Evolutionary conservation across 129 eudicot genomes (phyloP).

Genomic region (Deinandra increscens): DNA sequence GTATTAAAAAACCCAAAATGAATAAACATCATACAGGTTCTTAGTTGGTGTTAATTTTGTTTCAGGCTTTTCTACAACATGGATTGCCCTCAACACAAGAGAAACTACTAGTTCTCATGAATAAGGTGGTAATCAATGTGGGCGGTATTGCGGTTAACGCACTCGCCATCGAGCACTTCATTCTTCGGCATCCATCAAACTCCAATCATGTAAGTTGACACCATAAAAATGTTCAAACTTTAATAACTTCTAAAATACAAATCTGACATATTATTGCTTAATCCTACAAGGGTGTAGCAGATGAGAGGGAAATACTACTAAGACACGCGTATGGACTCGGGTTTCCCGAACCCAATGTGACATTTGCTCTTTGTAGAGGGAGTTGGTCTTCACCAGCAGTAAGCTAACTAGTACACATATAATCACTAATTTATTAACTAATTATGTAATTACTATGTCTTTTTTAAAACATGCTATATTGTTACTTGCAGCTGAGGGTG

Average conservation of each 20-base stretch:
- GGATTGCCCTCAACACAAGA: conserved; percentile 91
- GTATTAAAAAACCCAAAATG: conserved; percentile 5
- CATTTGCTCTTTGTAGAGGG: conserved; percentile 90
- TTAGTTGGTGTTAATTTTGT: background rate
- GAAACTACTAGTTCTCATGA: conserved; percentile 58
- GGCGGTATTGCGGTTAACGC: conserved; percentile 86
- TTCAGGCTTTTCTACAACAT: conserved; percentile 84
- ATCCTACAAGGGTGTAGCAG: conserved; percentile 46
- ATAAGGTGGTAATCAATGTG: conserved; percentile 83
- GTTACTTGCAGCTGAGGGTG: conserved; percentile 56
- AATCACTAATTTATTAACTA: no score
- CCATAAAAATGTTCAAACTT: background rate
- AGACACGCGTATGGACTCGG: conserved; percentile 81
- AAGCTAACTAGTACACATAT: conserved; percentile 30
- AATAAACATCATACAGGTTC: background rate
- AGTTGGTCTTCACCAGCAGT: conserved; percentile 99
- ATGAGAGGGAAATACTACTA: conserved; percentile 79
- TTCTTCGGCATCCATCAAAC: conserved; percentile 73
- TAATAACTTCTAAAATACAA: background rate
- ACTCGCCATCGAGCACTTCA: conserved; percentile 80
- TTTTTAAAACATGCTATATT: no score
- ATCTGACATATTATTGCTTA: conserved; percentile 22
- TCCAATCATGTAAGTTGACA: conserved; percentile 53
- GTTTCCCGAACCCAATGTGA: conserved; percentile 94
- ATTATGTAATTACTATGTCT: background rate